These are phyloP conservation scores for Cucurbita ficifolia DNA, from an alignment of 306 rosid species.

Conservation along the genomic window DNA sequence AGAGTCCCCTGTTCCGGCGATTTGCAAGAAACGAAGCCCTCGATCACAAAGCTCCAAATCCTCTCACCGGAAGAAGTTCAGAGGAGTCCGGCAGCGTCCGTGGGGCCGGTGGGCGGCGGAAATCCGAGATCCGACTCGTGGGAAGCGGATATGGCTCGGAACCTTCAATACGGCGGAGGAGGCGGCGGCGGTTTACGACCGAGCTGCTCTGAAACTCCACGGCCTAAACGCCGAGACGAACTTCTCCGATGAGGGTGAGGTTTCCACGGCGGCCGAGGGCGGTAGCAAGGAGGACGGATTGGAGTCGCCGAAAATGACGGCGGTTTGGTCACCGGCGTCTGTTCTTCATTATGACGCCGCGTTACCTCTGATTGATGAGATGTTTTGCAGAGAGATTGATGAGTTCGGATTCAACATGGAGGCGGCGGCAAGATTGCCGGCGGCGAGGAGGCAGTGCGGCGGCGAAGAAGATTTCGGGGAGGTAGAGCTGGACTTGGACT, in stretches of 20 bases:
- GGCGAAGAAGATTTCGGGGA: constrained; percentile 54
- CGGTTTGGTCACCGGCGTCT: constrained; percentile 41
- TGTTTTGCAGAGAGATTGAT: constrained; percentile 22
- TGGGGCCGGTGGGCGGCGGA: constrained; percentile 88
- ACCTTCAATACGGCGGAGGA: constrained; percentile 76
- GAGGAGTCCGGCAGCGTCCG: constrained; percentile 74
- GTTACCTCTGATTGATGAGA: constrained; percentile 6
- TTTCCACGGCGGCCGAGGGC: background rate
- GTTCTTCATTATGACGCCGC: constrained; percentile 27
- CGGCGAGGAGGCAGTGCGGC: constrained; percentile 21
- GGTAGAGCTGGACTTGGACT: constrained; percentile 54
- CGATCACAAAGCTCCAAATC: background rate
- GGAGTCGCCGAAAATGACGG: background rate
- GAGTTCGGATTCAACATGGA: constrained; percentile 32
- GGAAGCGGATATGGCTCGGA: constrained; percentile 71
- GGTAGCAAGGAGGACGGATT: background rate
- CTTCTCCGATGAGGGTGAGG: constrained; percentile 22
- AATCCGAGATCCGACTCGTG: constrained; percentile 54
- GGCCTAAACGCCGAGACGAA: constrained; percentile 56
- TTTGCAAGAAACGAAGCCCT: constrained; percentile 5
- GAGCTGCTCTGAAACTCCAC: constrained; percentile 46
- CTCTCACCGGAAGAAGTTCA: constrained; percentile 17
- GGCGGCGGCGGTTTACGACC: constrained; percentile 61
- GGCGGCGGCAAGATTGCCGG: constrained; percentile 26
- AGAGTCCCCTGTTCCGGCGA: background rate